phyloP scores from a whole-genome alignment of 176 grass and related monocot genomes.

The Avena insularis region DNA sequence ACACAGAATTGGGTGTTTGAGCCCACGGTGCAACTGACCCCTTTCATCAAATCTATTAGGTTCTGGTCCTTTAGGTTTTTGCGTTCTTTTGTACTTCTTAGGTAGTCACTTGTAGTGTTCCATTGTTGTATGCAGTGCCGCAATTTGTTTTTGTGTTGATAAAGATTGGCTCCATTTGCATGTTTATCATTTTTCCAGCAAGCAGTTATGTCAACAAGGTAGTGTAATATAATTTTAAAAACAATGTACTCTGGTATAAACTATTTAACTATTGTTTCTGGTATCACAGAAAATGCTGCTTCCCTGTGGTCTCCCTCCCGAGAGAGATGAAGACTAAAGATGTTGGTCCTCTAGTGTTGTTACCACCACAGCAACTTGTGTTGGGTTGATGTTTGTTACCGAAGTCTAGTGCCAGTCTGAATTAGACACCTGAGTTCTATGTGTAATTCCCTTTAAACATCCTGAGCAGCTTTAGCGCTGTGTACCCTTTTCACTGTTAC shows the following conservation, averaged over 20 bases:
- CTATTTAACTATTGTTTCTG: slow-evolving; percentile 1
- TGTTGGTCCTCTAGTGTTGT: neutral
- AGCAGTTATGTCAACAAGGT: neutral
- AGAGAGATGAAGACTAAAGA: slow-evolving; percentile 79
- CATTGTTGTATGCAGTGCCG: neutral
- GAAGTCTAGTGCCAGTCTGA: neutral
- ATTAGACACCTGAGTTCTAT: neutral
- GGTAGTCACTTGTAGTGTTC: neutral
- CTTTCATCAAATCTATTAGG: neutral
- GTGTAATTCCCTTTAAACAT: neutral
- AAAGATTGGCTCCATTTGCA: neutral
- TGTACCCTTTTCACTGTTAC: neutral
- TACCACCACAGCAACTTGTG: neutral
- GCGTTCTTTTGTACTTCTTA: slow-evolving; percentile 5
- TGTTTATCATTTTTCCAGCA: neutral
- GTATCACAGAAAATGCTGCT: slow-evolving; percentile 84
- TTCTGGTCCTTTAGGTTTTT: neutral
- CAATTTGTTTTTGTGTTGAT: neutral
- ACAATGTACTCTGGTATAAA: too few relatives aligned
- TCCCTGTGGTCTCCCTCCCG: slow-evolving; percentile 70
- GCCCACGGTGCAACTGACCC: neutral
- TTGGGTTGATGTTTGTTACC: neutral
- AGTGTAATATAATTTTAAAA: neutral
- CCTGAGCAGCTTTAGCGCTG: neutral
- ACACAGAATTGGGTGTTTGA: neutral